These are phyloP conservation scores for Ormosia emarginata DNA, from an alignment of 306 rosid genomes.

Conservation along the genomic window DNA sequence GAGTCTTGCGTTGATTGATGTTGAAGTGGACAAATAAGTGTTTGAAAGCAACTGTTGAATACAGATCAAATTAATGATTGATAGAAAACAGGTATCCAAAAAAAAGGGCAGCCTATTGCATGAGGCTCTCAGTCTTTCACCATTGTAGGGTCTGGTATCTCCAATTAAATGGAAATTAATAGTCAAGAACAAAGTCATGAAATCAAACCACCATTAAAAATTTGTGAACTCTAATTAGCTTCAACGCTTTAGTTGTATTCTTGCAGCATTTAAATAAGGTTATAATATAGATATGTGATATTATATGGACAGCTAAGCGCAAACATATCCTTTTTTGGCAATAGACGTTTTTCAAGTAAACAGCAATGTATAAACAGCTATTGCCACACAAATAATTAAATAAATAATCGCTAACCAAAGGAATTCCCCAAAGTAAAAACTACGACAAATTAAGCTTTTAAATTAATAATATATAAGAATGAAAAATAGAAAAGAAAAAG, in stretches of 20 bases:
- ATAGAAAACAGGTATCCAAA: not conserved
- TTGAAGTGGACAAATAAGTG: not conserved
- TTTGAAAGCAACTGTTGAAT: not conserved
- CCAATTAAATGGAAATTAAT: not conserved
- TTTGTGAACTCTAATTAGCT: not conserved
- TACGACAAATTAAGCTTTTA: no score
- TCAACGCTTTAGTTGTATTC: not conserved
- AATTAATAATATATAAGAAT: no score
- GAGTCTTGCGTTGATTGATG: not conserved
- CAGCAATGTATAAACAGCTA: not conserved
- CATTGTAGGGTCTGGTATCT: not conserved
- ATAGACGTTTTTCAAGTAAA: not conserved
- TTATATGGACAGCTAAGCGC: not conserved
- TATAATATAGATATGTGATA: not conserved
- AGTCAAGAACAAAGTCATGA: not conserved
- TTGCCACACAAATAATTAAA: no score
- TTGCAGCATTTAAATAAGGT: not conserved
- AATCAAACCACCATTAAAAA: not conserved
- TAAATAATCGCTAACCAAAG: no score
- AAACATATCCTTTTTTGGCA: not conserved
- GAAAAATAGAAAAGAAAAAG: no score
- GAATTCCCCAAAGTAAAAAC: no score
- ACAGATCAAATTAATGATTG: not conserved
- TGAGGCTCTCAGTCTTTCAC: not conserved
- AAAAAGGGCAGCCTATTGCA: not conserved